phyloP scores from a whole-genome alignment of 768 basidiomycete species.

The Scleroderma citrinum region DNA sequence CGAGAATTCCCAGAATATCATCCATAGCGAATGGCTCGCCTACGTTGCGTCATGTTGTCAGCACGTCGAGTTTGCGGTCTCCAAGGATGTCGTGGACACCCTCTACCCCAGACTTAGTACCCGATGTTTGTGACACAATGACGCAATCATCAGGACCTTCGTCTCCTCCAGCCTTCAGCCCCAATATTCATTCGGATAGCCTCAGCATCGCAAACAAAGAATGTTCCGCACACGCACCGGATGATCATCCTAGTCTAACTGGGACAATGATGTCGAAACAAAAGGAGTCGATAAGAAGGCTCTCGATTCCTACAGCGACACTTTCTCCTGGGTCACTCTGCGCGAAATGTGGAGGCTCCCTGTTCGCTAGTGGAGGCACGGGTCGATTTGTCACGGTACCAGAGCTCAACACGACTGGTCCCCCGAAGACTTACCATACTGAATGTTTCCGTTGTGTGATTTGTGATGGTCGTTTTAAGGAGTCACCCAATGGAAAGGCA shows the following conservation, averaged over 20 bases:
- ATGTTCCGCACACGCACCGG: constrained; percentile 3
- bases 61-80: constrained; percentile 24
- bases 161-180: constrained; percentile 42
- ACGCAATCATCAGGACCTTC: constrained; percentile 51
- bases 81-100: constrained; percentile 31
- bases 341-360: constrained; percentile 49
- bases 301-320: constrained; percentile 26
- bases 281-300: constrained; percentile 18
- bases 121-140: constrained; percentile 54
- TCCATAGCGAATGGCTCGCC: constrained; percentile 19
- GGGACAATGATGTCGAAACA: constrained; percentile 25
- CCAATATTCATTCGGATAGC: constrained; percentile 13
- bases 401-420: constrained; percentile 33
- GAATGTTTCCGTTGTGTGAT: constrained; percentile 71
- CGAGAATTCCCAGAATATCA: constrained; percentile 27
- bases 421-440: constrained; percentile 61
- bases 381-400: constrained; percentile 73
- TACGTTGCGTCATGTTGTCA: constrained; percentile 19
- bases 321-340: constrained; percentile 44
- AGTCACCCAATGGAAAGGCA: constrained; percentile 54
- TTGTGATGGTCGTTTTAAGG: constrained; percentile 60
- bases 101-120: constrained; percentile 55
- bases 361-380: constrained; percentile 53
- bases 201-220: constrained; percentile 8
- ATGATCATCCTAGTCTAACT: constrained; percentile 10